Evolutionary conservation across 2,329 filamentous ascomycete genomes (phyloP).

Genomic region (Fusarium virguliforme): DNA sequence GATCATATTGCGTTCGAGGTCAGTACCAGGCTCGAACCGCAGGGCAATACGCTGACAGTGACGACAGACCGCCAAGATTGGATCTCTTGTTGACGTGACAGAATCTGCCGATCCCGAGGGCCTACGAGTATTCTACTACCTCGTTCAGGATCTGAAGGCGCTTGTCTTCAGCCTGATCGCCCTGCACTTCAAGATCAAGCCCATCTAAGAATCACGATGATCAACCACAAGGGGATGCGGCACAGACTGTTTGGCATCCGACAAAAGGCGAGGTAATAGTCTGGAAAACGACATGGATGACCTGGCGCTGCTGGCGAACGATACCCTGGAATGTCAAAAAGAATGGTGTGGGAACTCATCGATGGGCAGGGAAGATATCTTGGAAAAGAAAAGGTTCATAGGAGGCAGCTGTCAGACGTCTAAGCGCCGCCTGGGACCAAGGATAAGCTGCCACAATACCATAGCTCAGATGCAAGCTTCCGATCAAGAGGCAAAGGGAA

Average conservation of each 20-base stretch:
- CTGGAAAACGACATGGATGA: constrained; percentile 14
- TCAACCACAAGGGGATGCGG: constrained; percentile 22
- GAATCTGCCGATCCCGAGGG: constrained; percentile 97
- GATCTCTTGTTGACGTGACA: constrained; percentile 95
- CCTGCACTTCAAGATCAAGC: constrained; percentile 96
- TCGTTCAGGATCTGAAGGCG: constrained; percentile 97
- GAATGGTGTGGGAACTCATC: constrained; percentile 27
- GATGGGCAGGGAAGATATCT: constrained; percentile 13
- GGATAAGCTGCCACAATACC: not conserved
- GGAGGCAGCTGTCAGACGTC: not conserved
- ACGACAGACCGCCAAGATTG: constrained; percentile 93
- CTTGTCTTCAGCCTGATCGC: constrained; percentile 97
- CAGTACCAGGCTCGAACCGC: constrained; percentile 47
- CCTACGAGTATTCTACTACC: constrained; percentile 97
- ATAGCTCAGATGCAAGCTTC: constrained; percentile 1
- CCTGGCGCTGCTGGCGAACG: constrained; percentile 21
- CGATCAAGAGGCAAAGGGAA: constrained; percentile 1
- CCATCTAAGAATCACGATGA: constrained; percentile 67
- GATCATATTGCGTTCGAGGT: constrained; percentile 99
- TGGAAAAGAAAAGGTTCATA: constrained; percentile 14
- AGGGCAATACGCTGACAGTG: constrained; percentile 32
- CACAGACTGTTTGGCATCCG: constrained; percentile 15
- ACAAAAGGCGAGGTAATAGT: constrained; percentile 7
- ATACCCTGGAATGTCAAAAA: constrained; percentile 44
- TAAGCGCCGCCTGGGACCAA: not conserved